Evolutionary conservation across 2,329 filamentous ascomycete species (phyloP), one percentile per base, ranked within the genome.

Genomic region (Exophiala calicioides): DNA sequence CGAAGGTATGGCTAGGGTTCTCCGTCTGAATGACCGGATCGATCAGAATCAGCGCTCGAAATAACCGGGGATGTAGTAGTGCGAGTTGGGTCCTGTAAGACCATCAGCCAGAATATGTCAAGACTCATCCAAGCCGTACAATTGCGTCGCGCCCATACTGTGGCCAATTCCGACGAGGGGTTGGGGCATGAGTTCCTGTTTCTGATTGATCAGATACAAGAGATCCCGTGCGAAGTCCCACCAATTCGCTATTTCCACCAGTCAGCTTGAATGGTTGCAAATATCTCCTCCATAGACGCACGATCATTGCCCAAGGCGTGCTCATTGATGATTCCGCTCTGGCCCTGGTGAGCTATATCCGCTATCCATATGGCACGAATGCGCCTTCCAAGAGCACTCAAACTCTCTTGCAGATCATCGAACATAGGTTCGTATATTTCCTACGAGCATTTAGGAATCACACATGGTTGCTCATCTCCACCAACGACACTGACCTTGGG

Each of bases 351-450:
- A 21, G 88, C 83, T n/a, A 86, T 81, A 69, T 97, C 91, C 52
- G 88, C 84, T 59, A 95, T 93, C 86, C 88, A 95, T 58, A 97
- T 90, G 52, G 80, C 76, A 47, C 88, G 80, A 59, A 97, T 88
- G 2, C 77, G 75, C 58, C 94, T 80, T 13, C 81, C 82, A 45
- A 76, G 71, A 10, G 68, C 63, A 55, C 78, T 76, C 4, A 83
- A 72, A 13, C 75, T 71, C 13, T 74, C 68, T 57, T 86, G 73
- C 1, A 96, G 72, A 40, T 95, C 88, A 49, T 91, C 88, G 86
- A 90, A 96, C 0, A 96, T 72, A 0, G 91, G 87, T 61, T 96
- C 90, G 63, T 96, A 96, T 2, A 96, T 69, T 73, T 97, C 91
- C 86, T 90, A 53, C 23, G 15, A 15, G 23, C 26, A 7, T n/a